phyloP scores from a whole-genome alignment of 1,284 basidiomycete species.

The Cutaneotrichosporon arboriforme region DNA sequence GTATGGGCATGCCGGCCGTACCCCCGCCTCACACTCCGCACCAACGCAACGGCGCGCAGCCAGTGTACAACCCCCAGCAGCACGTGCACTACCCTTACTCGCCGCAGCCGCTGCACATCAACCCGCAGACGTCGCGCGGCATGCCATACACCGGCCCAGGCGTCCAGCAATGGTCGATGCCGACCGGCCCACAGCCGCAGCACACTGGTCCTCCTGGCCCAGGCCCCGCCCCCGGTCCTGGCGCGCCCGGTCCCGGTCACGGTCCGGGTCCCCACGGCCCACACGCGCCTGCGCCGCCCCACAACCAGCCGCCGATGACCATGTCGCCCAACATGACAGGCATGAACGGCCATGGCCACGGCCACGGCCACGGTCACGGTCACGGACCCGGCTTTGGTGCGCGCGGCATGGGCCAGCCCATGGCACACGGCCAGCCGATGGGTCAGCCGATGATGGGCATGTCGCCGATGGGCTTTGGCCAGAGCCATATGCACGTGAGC shows the following conservation, averaged over 20 bases:
- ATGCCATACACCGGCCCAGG: slow-evolving; percentile 41
- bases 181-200: slow-evolving; percentile 12
- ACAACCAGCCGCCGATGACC: slow-evolving; percentile 23
- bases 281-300: slow-evolving; percentile 20
- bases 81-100: slow-evolving; percentile 44
- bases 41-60: slow-evolving; percentile 21
- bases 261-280: slow-evolving; percentile 10
- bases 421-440: slow-evolving; percentile 22
- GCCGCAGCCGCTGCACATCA: slow-evolving; percentile 39
- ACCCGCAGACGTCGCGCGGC: slow-evolving; percentile 33
- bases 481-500: slow-evolving; percentile 38
- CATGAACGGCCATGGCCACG: slow-evolving; percentile 17
- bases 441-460: slow-evolving; percentile 21
- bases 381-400: slow-evolving; percentile 14
- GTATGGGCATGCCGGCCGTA: slow-evolving; percentile 18
- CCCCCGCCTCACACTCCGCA: slow-evolving; percentile 18
- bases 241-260: background rate
- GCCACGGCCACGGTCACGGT: slow-evolving; percentile 12
- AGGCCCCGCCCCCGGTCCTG: no score
- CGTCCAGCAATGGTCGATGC: slow-evolving; percentile 30
- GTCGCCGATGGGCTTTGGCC: slow-evolving; percentile 22
- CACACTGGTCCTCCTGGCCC: background rate
- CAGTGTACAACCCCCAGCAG: slow-evolving; percentile 43
- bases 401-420: slow-evolving; percentile 20
- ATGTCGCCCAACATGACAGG: slow-evolving; percentile 36